Evolutionary conservation across 257 asterid species (phyloP), one percentile per base, ranked within the genome.

Genomic region (Jacaranda copaia): DNA sequence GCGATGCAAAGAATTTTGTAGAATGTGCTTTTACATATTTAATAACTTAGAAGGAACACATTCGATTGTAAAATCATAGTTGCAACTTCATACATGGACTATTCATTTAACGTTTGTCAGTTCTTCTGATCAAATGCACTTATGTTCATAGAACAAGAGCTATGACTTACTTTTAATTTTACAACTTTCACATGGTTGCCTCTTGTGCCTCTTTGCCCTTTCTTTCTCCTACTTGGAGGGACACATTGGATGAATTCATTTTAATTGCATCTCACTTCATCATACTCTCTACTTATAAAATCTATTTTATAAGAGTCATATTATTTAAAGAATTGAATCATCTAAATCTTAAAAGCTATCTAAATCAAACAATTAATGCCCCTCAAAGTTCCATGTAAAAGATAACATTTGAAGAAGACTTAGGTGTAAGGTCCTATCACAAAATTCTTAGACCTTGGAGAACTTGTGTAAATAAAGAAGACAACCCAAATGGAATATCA

Each of bases 1-100:
- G 46, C 32, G 73, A 45, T 80, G 71, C 80, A 18, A 77, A 76
- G 64, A 48, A 65, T 67, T 79, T 35, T 45, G 65, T 58, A 42
- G 68, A 45, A 79, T 66, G 70, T 55, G 61, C 61, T 80, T 83
- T 83, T 51, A 52, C 67, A 67, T 66, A 35, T 72, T 64, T 13
- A 73, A 68, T 73, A 72, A 78, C 75, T 52, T 62, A 64, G 80
- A 68, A 46, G 73, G 79, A 69, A 73, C 77, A 18, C 63, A 49
- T 64, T 70, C 67, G 11, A 66, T 2, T 84, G 80, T 74, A 35
- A 74, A 80, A 70, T 68, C 74, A 45, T 58, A 45, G 80, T 73
- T 72, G 76, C 84, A 71, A 81, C 67, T 57, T 70, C 68, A 35
- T 56, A 42, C 42, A 13, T 55, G 64, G 61, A 66, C 83, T 67